Evolutionary conservation across 805 yeast species (phyloP), one percentile per base, ranked within the genome.

Genomic region (Tetrapisispora nanseiensis): DNA sequence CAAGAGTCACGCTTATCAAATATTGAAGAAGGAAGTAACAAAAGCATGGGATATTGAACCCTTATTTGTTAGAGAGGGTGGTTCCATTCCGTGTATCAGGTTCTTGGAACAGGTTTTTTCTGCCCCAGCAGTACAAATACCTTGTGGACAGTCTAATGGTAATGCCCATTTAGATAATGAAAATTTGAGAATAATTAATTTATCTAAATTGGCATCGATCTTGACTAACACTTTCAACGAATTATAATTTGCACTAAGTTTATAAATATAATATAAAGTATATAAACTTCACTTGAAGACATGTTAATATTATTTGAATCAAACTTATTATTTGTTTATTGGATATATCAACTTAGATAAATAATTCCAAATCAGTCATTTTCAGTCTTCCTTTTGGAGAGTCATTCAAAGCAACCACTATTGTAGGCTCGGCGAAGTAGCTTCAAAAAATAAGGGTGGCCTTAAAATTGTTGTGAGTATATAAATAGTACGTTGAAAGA

Each of bases 141-240:
- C 98, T 2, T 86, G 97, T 56, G 98, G 97, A 0, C 98, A 90
- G 65, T 75, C 90, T 1, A 78, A 92, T 33, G 97, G 92, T 60
- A 86, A 86, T 55, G 97, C 97, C 1, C 98, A 90, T 67, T 72
- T 90, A 52, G 78, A 81, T 55, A 82, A 92, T 56, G 98, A 90
- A 63, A 74, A 92, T 48, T 61, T 90, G 37, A 68, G 97, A 43
- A 76, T 90, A 20, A 68, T 79, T 30, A 90, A 90, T 56, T 69
- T 89, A 54, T 77, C 80, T 54, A 85, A 82, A 45, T 73, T 90
- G 46, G 75, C 87, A 45, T 71, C 69, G 24, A 80, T 90, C 18
- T 62, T 84, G 43, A 61, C 70, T 20, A 76, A 70, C 37, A 73
- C 80, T 1, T 68, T 80, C 42, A 63, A 64, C 35, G 73, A 66